Evolutionary conservation across 768 basidiomycete genomes (phyloP), one percentile per base, ranked within the genome.

Genomic region (Symmetrospora coprosmae): DNA sequence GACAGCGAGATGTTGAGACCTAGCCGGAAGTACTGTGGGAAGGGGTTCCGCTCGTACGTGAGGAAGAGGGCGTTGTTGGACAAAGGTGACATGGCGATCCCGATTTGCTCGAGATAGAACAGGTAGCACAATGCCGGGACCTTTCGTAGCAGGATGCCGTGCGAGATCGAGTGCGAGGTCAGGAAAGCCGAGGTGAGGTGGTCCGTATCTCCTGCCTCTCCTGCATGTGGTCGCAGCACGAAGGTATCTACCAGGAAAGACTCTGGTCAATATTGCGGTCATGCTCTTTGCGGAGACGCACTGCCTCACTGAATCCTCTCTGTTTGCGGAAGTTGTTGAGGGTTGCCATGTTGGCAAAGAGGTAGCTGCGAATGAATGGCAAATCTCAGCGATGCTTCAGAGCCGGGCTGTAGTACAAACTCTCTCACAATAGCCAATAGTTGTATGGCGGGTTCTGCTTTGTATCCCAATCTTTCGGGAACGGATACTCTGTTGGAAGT

Each of bases 1-100:
- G 90, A 92, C 73, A 96, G 74, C 71, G 87, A 90, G 64, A 96
- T 88, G 71, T 97, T 97, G 66, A 99, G 75, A 21, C 94, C 94
- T 0, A 84, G 83, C 8, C 72, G 84, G 80, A 97, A 97, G 74
- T 92, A 99, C 68, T 92, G 89, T 4, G 89, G 90, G 37, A 99
- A 79, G 0, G 94, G 94, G 69, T 99, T 99, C 40, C 94, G 78
- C 74, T 99, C 94, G 68, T 96, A 97, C 2, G 87, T 84, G 69
- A 99, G 76, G 76, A 99, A 99, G 35, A 99, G 75, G 1, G 94
- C 90, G 66, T 99, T 99, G 71, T 99, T 99, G 73, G 89, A 94
- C 45, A 99, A 74, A 2, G 94, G 94, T 69, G 87, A 90, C 94
- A 99, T 99, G 1, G 94, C 94, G 17, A 99, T 80, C 30, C 94